Percentiles rank a stretch among this genome's conserved stretches.
Conservation (phyloP, 2,329 filamentous ascomycete species). For the Scytalidium sp. region DNA sequence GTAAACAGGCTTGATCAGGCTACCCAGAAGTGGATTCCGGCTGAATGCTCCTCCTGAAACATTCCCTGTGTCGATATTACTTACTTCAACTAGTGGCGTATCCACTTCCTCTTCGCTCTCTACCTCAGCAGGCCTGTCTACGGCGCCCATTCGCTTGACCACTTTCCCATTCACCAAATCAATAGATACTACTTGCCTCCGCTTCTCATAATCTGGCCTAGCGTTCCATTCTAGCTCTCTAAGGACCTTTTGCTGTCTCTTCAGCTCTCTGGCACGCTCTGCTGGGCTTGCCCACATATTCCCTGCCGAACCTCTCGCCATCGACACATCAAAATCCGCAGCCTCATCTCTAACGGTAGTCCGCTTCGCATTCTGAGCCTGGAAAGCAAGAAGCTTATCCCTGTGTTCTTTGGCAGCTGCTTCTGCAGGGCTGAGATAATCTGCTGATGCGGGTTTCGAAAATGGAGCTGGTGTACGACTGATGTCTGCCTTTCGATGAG, state of each 20-base stretch:
- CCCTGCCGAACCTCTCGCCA: slow-evolving; percentile 35
- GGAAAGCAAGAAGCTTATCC: slow-evolving; percentile 64
- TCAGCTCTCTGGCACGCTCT: slow-evolving; percentile 65
- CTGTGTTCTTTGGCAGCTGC: slow-evolving; percentile 61
- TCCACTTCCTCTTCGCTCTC: slow-evolving; percentile 23
- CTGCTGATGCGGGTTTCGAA: slow-evolving; percentile 34
- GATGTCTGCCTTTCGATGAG: slow-evolving; percentile 65
- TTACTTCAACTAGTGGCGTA: slow-evolving; percentile 11
- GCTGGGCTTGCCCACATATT: slow-evolving; percentile 68
- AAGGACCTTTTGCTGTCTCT: slow-evolving; percentile 65
- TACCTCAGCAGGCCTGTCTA: slow-evolving; percentile 18
- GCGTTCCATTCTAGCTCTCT: slow-evolving; percentile 67
- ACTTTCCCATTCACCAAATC: slow-evolving; percentile 65
- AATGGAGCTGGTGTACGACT: slow-evolving; percentile 60
- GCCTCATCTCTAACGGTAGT: slow-evolving; percentile 71
- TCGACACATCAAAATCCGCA: slow-evolving; percentile 61
- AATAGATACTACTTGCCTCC: slow-evolving; percentile 64
- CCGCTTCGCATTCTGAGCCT: slow-evolving; percentile 66
- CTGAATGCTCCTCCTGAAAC: slow-evolving; percentile 27
- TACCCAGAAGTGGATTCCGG: slow-evolving; percentile 30
- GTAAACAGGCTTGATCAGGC: slow-evolving; percentile 31
- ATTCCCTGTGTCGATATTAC: slow-evolving; percentile 11
- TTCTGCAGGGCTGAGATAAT: slow-evolving; percentile 22
- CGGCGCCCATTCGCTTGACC: slow-evolving; percentile 26
- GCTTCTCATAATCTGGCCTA: slow-evolving; percentile 68